Percentiles rank a stretch among this genome's conserved stretches.
These are phyloP conservation scores for Yamadazyma kitorensis DNA, from an alignment of 805 yeast genomes.

Conservation along the genomic window DNA sequence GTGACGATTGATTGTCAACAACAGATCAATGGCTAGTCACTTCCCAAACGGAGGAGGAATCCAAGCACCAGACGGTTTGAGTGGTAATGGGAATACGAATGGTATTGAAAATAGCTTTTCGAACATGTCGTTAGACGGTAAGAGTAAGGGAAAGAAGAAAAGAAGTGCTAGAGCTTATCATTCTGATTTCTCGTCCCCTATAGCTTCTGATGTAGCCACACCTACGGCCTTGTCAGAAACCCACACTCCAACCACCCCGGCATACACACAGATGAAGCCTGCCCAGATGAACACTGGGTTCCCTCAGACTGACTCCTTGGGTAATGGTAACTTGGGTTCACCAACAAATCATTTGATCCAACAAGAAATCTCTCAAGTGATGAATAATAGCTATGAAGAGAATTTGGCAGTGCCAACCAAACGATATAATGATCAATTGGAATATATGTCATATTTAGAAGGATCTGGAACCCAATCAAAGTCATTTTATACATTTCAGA, in stretches of 20 bases:
- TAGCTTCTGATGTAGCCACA: neutral
- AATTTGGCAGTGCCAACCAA: slow-evolving; percentile 14
- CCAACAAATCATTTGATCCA: slow-evolving; percentile 1
- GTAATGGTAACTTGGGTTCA: neutral
- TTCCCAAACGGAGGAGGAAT: too few species aligned
- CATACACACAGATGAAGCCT: neutral
- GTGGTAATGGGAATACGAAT: neutral
- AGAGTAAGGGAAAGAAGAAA: slow-evolving; percentile 21
- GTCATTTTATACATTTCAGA: slow-evolving; percentile 67
- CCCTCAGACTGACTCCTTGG: neutral
- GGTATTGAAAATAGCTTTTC: slow-evolving; percentile 3
- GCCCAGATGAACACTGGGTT: neutral
- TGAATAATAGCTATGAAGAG: slow-evolving; percentile 4
- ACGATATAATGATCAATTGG: slow-evolving; percentile 22
- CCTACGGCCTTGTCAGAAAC: neutral
- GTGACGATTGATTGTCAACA: too few species aligned
- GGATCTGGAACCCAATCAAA: slow-evolving; percentile 34
- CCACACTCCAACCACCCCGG: neutral
- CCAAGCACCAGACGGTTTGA: neutral
- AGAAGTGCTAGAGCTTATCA: slow-evolving; percentile 31
- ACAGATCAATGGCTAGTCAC: too few species aligned
- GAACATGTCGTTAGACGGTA: slow-evolving; percentile 1
- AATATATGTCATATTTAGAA: slow-evolving; percentile 19
- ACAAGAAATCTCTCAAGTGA: slow-evolving; percentile 1
- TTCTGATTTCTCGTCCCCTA: slow-evolving; percentile 14